Base-by-base conservation (phyloP, 2,329 filamentous ascomycete genomes). In the Shiraia bambusicola region DNA sequence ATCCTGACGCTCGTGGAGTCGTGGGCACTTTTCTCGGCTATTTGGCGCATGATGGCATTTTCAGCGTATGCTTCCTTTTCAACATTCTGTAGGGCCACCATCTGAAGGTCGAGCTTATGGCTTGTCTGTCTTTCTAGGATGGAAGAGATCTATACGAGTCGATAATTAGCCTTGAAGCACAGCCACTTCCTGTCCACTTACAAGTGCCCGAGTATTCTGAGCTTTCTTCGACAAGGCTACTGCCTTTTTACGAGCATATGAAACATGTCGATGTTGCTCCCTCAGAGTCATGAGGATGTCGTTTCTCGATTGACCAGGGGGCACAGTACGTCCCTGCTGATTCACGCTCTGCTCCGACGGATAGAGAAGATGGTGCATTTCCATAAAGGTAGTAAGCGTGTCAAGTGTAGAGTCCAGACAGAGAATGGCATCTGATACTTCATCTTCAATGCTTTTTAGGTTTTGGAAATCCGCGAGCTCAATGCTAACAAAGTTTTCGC, bases 1-100 rank as follows among this genome's bases (percentile, higher is more conserved):
- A 57, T 42, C 12, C 52, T 44, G 42, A 59, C 50, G 31, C 52
- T 59, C 0, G 56, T 52, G 3, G 56, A 58, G 24, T 59, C 56
- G 6, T 35, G 38, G 17, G 33, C 50, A 13, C 47, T 54, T 40
- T 59, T 61, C 34, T 59, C 52, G 2, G 58, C 47, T 6, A 61
- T 40, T 16, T 45, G 25, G n/a, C 47, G 26, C 54, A 58, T 59
- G 1, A 52, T 53, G 1, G 34, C 24, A n/a, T 51, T 61, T 24
- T 49, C 54, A 2, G 50, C 50, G 13, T 46, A 47, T 2, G 40
- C 47, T 40, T 59, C 44, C 35, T 31, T 25, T 34, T 54, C 47
- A n/a, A 59, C 44, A 16, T 42, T 45, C 10, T 51, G 44, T 1
- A 59, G 45, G 2, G 51, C 49, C 11, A 37, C 27, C n/a, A 57